Evolutionary conservation across 2,329 filamentous ascomycete genomes (phyloP), one percentile per base, ranked within the genome.

Genomic region (Leptographium galeiforme): DNA sequence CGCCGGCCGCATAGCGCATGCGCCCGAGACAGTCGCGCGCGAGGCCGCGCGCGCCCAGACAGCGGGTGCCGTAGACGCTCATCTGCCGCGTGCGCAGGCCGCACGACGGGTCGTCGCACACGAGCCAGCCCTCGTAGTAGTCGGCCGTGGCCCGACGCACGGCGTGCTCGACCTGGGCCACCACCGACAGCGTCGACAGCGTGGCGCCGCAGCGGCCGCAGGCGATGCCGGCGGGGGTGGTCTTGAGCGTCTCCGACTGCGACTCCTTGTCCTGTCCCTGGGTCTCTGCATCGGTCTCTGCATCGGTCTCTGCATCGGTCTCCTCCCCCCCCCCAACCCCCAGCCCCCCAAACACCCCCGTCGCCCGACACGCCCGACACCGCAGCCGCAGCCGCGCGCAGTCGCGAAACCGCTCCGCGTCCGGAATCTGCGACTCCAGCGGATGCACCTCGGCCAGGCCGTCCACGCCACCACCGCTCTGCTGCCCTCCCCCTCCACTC

Each of bases 51-150:
- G 91, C 88, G 0, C 93, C 93, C 7, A 97, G 75, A 66, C 93
- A 98, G 50, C 89, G 82, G 56, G 85, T 82, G 47, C 93, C 93
- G 66, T 95, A 95, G 41, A 98, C 93, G 61, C 82, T 87, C 75
- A 97, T 90, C 66, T 95, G 89, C 49, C 91, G 80, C 2, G 93
- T 97, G 54, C 88, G 84, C 63, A 83, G 86, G 33, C 85, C 86
- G 67, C 93, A 98, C 38, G 87, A 82, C 2, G 87, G 73, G 66
- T 98, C 93, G 66, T 95, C 87, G 67, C 93, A 98, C 41, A 88
- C 76, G 7, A 98, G 79, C 84, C 88, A 94, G 56, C 83, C 89
- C 63, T 95, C 87, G 68, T 98, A 97, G 74, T 98, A 98, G 48
- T 80, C 79, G 11, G 86, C 77, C 8, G 88, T 87, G 61, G 89